phyloP scores from a whole-genome alignment of 2,329 filamentous ascomycete genomes.

The Fusarium nygamai region DNA sequence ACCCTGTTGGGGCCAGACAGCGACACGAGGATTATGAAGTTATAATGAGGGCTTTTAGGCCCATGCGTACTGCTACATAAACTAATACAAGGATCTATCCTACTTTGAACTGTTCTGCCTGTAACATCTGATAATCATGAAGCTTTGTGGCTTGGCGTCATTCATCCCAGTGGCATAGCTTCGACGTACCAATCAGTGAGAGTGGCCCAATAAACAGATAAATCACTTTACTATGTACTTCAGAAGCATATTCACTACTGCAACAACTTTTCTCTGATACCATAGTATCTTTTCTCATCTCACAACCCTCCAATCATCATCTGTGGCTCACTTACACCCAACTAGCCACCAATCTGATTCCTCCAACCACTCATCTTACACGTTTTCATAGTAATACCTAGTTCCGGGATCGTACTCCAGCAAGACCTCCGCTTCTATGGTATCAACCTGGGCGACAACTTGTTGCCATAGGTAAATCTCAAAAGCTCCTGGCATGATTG shows the following conservation, averaged over 20 bases:
- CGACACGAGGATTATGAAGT: neutral
- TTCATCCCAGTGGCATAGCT: neutral
- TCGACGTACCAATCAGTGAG: neutral
- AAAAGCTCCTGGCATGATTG: slow-evolving; percentile 49
- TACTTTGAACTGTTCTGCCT: neutral
- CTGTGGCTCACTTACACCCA: neutral
- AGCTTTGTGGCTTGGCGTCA: neutral
- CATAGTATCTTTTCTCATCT: neutral
- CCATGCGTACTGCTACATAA: slow-evolving; percentile 2
- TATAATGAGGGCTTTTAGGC: slow-evolving; percentile 15
- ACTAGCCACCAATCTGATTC: neutral
- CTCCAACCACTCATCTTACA: slow-evolving; percentile 12
- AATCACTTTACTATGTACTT: neutral
- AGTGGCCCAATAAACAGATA: no score
- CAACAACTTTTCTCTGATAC: neutral
- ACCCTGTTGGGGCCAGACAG: slow-evolving; percentile 20
- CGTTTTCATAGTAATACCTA: slow-evolving; percentile 53
- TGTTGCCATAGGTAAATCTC: slow-evolving; percentile 54
- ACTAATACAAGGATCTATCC: slow-evolving; percentile 10
- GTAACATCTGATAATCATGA: neutral
- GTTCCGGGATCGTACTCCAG: slow-evolving; percentile 56
- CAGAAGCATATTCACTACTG: neutral
- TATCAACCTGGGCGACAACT: slow-evolving; percentile 44
- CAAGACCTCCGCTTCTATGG: slow-evolving; percentile 54
- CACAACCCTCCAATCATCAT: neutral